Conservation (phyloP, 129 eudicot species). For the carrot (Daucus carota) region DH1_v3.0 NC_030382.2:31132501-31133000, state of each 20-base stretch:
- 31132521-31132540: neutral
- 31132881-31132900: conserved; percentile 49
- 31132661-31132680: conserved; percentile 6
- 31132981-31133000: conserved; percentile 96
- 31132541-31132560: neutral
- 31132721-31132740: neutral
- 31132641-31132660: neutral
- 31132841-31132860: neutral
- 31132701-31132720: neutral
- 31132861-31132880: conserved; percentile 1
- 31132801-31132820: neutral
- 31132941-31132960: conserved; percentile 90
- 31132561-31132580: neutral
- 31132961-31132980: conserved; percentile 93
- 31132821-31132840: neutral
- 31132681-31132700: neutral
- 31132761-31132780: neutral
- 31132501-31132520: neutral
- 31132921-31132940: conserved; percentile 99
- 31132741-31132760: neutral
- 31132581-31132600: neutral
- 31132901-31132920: conserved; percentile 98
- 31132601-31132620: neutral
- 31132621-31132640: neutral
- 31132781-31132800: neutral